Evolutionary conservation across 1,284 basidiomycete genomes (phyloP).

Genomic region (Takashimella koratensis): DNA sequence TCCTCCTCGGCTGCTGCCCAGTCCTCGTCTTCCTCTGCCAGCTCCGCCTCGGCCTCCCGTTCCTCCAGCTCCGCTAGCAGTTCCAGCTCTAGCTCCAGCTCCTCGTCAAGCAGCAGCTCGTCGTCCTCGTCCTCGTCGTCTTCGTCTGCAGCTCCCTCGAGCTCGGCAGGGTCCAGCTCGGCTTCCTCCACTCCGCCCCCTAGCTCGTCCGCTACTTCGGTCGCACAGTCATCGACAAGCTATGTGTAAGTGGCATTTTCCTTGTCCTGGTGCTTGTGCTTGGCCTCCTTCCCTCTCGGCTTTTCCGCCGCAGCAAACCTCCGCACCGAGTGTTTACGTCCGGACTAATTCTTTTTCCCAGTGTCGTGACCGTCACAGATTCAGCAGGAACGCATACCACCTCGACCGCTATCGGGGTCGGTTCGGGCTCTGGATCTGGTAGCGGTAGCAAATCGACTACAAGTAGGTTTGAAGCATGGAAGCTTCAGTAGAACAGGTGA

Average conservation of each 20-base stretch:
- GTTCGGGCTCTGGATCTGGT: constrained; percentile 5
- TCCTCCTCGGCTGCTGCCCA: constrained; percentile 6
- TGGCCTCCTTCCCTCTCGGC: no score
- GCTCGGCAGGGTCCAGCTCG: constrained; percentile 4
- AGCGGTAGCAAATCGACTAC: not conserved
- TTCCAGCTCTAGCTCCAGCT: constrained; percentile 5
- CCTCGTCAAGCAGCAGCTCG: constrained; percentile 6
- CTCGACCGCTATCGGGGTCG: constrained; percentile 11
- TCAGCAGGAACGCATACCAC: constrained; percentile 17
- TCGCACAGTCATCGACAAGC: constrained; percentile 1
- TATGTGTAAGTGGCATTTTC: constrained; percentile 12
- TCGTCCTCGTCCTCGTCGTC: constrained; percentile 10
- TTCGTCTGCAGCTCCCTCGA: constrained; percentile 3
- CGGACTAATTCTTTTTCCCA: no score
- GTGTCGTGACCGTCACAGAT: constrained; percentile 20
- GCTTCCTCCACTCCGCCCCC: constrained; percentile 3
- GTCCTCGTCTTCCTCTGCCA: constrained; percentile 3
- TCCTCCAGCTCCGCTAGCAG: not conserved
- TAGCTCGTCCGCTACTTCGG: constrained; percentile 5
- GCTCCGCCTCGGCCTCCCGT: constrained; percentile 3
- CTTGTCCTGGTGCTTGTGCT: not conserved
- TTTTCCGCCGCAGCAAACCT: no score
- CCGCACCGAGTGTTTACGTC: no score
- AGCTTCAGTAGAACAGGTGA: no score
- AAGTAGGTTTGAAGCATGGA: not conserved